phyloP scores from a whole-genome alignment of 2,329 filamentous ascomycete species.

The Alternaria viburni region DNA sequence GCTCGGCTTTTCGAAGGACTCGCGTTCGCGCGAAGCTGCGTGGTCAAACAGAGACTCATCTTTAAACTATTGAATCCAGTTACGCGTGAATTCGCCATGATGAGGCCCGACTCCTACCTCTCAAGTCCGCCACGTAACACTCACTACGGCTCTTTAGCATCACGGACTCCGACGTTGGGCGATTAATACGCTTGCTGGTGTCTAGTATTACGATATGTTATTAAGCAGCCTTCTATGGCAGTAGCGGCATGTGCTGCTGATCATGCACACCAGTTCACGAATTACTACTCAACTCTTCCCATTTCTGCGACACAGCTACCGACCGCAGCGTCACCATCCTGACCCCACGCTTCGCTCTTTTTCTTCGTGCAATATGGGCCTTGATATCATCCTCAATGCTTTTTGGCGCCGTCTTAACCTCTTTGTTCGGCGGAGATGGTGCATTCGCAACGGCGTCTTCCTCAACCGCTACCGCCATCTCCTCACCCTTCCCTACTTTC shows the following conservation, averaged over 20 bases:
- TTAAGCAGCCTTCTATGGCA: background rate
- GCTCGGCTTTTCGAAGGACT: too few species aligned
- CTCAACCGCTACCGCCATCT: rapidly evolving
- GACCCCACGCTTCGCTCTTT: background rate
- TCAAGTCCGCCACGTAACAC: too few species aligned
- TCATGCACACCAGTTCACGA: too few species aligned
- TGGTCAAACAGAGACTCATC: too few species aligned
- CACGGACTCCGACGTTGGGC: too few species aligned
- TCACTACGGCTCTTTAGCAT: too few species aligned
- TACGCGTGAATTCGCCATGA: too few species aligned
- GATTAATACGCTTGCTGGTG: too few species aligned
- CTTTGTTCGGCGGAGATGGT: background rate
- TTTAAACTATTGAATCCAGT: too few species aligned
- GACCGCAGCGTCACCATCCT: background rate
- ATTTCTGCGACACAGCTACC: background rate
- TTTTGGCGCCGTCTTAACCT: background rate
- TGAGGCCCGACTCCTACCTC: too few species aligned
- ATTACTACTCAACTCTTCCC: background rate
- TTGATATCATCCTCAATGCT: background rate
- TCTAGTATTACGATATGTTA: background rate
- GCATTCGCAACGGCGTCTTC: background rate
- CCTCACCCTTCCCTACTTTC: background rate
- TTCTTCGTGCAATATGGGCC: background rate
- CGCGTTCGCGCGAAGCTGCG: too few species aligned
- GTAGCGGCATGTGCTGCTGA: background rate